Evolutionary conservation across 768 basidiomycete species (phyloP), one percentile per base, ranked within the genome.

Genomic region (Steccherinum ochraceum): DNA sequence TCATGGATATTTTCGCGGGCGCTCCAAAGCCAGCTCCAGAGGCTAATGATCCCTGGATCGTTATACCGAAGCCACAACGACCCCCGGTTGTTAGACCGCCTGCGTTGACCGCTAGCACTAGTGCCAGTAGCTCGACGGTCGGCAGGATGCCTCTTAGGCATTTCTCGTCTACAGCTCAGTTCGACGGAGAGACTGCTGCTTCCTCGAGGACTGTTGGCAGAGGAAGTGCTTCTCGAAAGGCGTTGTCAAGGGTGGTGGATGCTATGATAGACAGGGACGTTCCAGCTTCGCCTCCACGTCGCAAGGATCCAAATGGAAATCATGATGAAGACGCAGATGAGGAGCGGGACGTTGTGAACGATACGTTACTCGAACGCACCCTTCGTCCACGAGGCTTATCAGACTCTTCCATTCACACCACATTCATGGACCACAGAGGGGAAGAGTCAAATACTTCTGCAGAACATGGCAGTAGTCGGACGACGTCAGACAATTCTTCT

Each of bases 1-100:
- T 94, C 23, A 87, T 90, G 79, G 84, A 81, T 26, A 96, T 99
- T 55, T 98, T 98, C 60, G 95, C 93, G 0, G 95, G 95, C 30
- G 93, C 92, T 2, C 84, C 86, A 23, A 71, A 70, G 26, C 42
- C 69, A 2, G 52, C 61, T 7, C 65, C 69, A 24, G 64, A 68
- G 2, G 56, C 69, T 11, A 66, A 70, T 20, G 89, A 91, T 53
- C 76, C 84, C 12, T 93, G 91, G 90, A 72, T 91, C 27, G 77
- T 90, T 3, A 58, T 89, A 1, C 78, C 84, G 5, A 62, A 60
- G 40, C 46, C 51, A 35, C 24, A 24, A 46, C 48, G 59, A 41
- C 23, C 44, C 24, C 26, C 35, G 35, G 27, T 51, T 26, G 20
- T 50, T 46, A 7, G 30, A 35, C 35, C 40, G 18, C 44, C 52